Percentiles rank a stretch among this genome's conserved stretches.
These are phyloP conservation scores for Nitzschia palea DNA, from an alignment of 108 stramenopile species.

Conservation along the genomic window DNA sequence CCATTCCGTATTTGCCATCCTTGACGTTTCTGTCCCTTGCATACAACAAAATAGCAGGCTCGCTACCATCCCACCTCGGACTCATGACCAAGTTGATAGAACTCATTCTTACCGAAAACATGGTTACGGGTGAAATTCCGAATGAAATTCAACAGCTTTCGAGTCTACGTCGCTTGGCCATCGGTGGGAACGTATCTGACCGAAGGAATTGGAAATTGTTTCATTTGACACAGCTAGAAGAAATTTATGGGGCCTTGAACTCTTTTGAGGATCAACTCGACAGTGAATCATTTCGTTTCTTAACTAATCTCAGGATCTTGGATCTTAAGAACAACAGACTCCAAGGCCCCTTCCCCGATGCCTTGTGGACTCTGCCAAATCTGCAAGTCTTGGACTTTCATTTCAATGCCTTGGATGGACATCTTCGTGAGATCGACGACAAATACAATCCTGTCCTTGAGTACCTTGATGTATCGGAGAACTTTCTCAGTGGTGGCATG, in stretches of 20 bases:
- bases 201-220: constrained; percentile 29
- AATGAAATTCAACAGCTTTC: constrained; percentile 16
- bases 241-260: constrained; percentile 50
- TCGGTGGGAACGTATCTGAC: constrained; percentile 24
- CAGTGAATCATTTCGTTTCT: constrained; percentile 32
- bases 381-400: constrained; percentile 28
- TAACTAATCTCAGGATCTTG: constrained; percentile 48
- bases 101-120: constrained; percentile 48
- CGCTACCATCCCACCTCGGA: constrained; percentile 23
- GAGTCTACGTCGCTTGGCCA: constrained; percentile 7
- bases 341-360: constrained; percentile 50
- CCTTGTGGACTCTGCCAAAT: constrained; percentile 13
- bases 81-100: constrained; percentile 32
- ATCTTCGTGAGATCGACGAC: constrained; percentile 15
- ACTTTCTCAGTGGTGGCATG: constrained; percentile 26
- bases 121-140: constrained; percentile 23
- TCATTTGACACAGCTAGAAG: constrained; percentile 36
- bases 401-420: constrained; percentile 26
- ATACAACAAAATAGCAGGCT: constrained; percentile 25
- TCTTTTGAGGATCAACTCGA: constrained; percentile 44
- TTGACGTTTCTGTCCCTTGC: constrained; percentile 18
- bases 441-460: background rate
- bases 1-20: constrained; percentile 12
- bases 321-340: constrained; percentile 58
- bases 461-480: constrained; percentile 14